Base-by-base conservation (phyloP, 768 basidiomycete species). In the Pisolithus orientalis region DNA sequence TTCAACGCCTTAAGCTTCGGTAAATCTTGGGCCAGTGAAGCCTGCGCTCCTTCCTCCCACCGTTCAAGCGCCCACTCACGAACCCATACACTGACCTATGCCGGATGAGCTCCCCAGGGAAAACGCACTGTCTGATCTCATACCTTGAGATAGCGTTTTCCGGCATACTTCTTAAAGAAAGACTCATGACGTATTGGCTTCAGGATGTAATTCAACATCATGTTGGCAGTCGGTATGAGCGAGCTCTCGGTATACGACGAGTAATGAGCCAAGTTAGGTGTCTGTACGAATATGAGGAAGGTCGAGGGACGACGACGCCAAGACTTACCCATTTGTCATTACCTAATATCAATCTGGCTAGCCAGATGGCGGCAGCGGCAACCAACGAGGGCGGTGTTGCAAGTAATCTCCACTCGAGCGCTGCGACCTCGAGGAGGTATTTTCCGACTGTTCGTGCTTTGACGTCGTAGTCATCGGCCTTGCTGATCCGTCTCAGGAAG, bases 381-480 rank as follows among this genome's bases (percentile, higher is more conserved):
- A 94, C 69, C 57, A 89, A 62, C 27, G 88, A 91, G 3, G 94
- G 90, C 8, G 85, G 78, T 5, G 81, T 79, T 2, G 75, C 74
- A 43, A 97, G 72, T 55, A 97, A 72, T n/a, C 80, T 73, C 75
- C 85, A 82, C 57, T 97, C 93, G 17, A 96, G 74, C 47, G 82
- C 80, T 11, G 82, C 80, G 46, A 96, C 88, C 72, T 96, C 94
- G 49, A 94, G 73, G 48, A 96, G 76, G 69, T 92, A 97, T 67
- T 97, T 96, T 34, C 84, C 91, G 17, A 96, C 77, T 3, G 93
- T 94, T 52, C 94, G 74, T 14, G 85, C 85, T 59, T 90, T 82
- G 29, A 88, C 78, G 59, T 94, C 88, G 68, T 92, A 95, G 51
- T 85, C 83, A 60, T 97, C 94, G 3, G 93, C 94, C 71, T 96